These are phyloP conservation scores for Penicillium italicum DNA, from an alignment of 2,329 filamentous ascomycete genomes.

Conservation along the genomic window DNA sequence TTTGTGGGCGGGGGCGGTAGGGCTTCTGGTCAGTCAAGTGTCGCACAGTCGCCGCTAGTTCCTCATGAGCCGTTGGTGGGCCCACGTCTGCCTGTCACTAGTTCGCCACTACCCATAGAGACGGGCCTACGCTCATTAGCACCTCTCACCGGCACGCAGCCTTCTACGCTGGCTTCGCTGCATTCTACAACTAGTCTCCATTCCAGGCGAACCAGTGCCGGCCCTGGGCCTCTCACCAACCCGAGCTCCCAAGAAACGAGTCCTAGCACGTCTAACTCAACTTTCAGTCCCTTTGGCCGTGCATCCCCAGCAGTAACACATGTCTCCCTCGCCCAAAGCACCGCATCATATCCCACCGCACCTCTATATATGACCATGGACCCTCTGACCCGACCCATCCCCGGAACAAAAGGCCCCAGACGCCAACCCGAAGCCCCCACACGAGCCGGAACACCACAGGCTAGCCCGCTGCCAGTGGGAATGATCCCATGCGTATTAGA, in stretches of 20 bases:
- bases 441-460: constrained; percentile 11
- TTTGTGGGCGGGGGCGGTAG: constrained; percentile 29
- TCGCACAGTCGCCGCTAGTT: constrained; percentile 36
- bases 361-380: constrained; percentile 28
- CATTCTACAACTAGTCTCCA: constrained; percentile 36
- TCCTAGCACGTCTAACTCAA: constrained; percentile 34
- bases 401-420: constrained; percentile 22
- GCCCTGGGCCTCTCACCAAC: constrained; percentile 26
- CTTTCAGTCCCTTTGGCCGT: constrained; percentile 31
- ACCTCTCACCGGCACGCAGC: constrained; percentile 17
- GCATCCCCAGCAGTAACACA: constrained; percentile 29
- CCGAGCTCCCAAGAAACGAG: constrained; percentile 36
- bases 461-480: constrained; percentile 16
- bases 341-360: constrained; percentile 19
- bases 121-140: constrained; percentile 21
- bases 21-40: constrained; percentile 31
- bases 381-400: constrained; percentile 23
- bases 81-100: constrained; percentile 25
- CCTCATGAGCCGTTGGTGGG: constrained; percentile 32
- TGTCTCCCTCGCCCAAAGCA: constrained; percentile 18
- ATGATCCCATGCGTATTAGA: constrained; percentile 41
- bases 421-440: constrained; percentile 15
- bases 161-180: constrained; percentile 21
- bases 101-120: constrained; percentile 28
- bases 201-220: constrained; percentile 31